Evolutionary conservation across 768 basidiomycete genomes (phyloP).

Genomic region (Obba rivulosa): DNA sequence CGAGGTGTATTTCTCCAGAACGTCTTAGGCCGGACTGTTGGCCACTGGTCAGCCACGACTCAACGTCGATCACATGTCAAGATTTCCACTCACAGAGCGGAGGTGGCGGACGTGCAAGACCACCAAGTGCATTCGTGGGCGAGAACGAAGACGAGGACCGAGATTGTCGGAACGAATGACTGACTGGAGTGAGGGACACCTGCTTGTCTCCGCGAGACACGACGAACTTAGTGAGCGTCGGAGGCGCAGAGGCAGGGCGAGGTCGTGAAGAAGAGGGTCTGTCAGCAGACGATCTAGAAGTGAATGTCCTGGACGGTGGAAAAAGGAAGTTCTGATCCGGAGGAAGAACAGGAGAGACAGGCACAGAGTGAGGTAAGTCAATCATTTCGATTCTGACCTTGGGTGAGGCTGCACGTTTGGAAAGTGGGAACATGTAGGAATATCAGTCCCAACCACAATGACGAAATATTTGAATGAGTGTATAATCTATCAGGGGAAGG

Average conservation of each 20-base stretch:
- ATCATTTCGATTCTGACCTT: not conserved
- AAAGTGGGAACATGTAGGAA: no score
- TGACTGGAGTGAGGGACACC: not conserved
- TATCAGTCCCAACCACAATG: not conserved
- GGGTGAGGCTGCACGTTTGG: no score
- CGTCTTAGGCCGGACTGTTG: slow-evolving; percentile 69
- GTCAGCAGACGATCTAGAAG: not conserved
- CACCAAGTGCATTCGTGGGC: not conserved
- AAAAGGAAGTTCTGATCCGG: not conserved
- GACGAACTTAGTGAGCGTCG: not conserved
- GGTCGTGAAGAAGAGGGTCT: not conserved
- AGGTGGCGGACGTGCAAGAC: not conserved
- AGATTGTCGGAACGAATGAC: not conserved
- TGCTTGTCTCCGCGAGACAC: not conserved
- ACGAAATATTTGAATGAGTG: not conserved
- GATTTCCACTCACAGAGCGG: not conserved
- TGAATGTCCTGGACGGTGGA: not conserved
- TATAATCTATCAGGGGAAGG: not conserved
- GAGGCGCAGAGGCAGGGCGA: not conserved
- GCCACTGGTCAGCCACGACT: not conserved
- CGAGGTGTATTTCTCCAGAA: slow-evolving; percentile 74
- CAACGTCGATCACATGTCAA: not conserved
- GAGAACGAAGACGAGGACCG: not conserved
- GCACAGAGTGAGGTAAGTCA: not conserved
- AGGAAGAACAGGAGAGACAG: not conserved